phyloP scores from a whole-genome alignment of 2,329 filamentous ascomycete species.

The Boeremia lycopersici region DNA sequence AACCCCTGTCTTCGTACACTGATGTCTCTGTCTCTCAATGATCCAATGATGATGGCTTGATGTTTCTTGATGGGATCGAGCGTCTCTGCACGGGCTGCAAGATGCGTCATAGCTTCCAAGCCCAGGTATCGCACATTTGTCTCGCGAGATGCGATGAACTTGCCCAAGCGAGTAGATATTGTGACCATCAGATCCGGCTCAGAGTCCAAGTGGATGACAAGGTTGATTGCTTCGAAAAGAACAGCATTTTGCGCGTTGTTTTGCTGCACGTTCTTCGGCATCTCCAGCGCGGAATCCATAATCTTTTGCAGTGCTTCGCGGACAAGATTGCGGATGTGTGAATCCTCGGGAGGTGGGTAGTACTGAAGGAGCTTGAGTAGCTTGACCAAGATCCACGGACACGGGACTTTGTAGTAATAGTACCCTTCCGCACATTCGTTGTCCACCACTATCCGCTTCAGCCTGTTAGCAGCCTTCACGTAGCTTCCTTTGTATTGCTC shows the following conservation, averaged over 20 bases:
- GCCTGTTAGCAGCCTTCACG: conserved; percentile 84
- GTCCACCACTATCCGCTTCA: conserved; percentile 91
- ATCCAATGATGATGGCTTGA: conserved; percentile 93
- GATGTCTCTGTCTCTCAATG: conserved; percentile 92
- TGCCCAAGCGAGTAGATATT: conserved; percentile 86
- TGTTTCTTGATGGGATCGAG: conserved; percentile 98
- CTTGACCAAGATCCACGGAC: conserved; percentile 98
- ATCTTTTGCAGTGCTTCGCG: conserved; percentile 90
- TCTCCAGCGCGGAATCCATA: conserved; percentile 86
- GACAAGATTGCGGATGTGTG: conserved; percentile 87
- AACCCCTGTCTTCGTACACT: conserved; percentile 95
- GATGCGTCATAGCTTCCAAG: conserved; percentile 96
- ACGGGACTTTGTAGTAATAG: conserved; percentile 99
- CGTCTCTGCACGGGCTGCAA: conserved; percentile 91
- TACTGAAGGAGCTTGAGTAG: conserved; percentile 90
- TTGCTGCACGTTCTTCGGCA: conserved; percentile 97
- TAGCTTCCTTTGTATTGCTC: conserved; percentile 95
- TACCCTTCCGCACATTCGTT: conserved; percentile 90
- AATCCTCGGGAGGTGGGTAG: conserved; percentile 94
- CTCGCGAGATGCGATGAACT: conserved; percentile 95
- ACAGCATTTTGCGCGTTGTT: conserved; percentile 99
- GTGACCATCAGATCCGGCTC: conserved; percentile 95
- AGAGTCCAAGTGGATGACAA: conserved; percentile 96
- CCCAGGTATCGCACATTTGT: conserved; percentile 97
- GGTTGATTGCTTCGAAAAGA: conserved; percentile 96